Percentiles rank a stretch among this genome's conserved stretches.
These are phyloP conservation scores for Medicago lupulina DNA, from an alignment of 306 rosid species.

Conservation along the genomic window DNA sequence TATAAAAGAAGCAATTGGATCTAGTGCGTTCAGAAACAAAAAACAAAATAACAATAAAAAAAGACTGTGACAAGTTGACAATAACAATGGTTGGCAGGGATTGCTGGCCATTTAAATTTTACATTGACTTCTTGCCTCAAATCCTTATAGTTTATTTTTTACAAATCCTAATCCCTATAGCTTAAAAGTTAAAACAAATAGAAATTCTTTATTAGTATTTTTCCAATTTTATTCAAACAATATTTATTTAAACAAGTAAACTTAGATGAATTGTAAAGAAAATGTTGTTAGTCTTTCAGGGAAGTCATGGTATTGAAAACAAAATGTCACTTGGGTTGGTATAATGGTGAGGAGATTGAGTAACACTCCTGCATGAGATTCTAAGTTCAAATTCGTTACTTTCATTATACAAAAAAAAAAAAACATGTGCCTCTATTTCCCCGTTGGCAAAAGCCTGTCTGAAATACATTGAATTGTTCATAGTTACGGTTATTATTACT, in stretches of 20 bases:
- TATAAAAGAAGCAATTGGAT: conserved; percentile 13
- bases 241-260: not conserved
- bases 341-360: not conserved
- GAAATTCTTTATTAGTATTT: not conserved
- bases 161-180: not conserved
- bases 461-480: not conserved
- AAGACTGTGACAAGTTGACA: conserved; percentile 8
- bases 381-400: too few relatives aligned
- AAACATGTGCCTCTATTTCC: too few relatives aligned
- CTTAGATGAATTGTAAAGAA: not conserved
- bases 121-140: not conserved
- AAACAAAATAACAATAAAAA: not conserved
- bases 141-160: not conserved
- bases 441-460: not conserved
- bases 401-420: too few relatives aligned
- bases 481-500: not conserved
- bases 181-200: not conserved
- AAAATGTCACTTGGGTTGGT: not conserved
- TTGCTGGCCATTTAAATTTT: not conserved
- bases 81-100: not conserved
- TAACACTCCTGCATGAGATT: too few relatives aligned
- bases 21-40: not conserved
- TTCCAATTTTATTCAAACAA: not conserved
- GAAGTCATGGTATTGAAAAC: not conserved
- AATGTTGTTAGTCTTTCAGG: not conserved